A percentile compares a stretch with the other conserved stretches of the same genome.
Evolutionary conservation across 306 rosid species (phyloP).

Genomic region (Boehmeria nivea): DNA sequence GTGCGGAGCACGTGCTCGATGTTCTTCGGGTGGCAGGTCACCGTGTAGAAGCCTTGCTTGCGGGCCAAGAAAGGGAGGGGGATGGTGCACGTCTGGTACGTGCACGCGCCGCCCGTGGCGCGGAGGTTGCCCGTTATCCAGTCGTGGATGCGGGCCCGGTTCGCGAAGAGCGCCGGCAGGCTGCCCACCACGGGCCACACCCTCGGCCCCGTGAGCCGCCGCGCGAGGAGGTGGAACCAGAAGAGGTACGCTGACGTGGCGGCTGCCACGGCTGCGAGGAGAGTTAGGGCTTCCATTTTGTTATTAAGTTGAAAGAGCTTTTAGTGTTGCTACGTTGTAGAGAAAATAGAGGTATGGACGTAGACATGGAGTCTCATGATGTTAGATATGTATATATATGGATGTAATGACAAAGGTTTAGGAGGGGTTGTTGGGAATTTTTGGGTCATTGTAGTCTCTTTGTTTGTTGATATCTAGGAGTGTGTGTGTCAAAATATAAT

Average conservation of each 20-base stretch:
- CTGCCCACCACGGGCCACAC: constrained; percentile 73
- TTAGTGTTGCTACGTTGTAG: too few relatives aligned
- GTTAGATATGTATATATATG: constrained; percentile 12
- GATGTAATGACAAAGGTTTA: constrained; percentile 27
- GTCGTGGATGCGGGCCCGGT: constrained; percentile 64
- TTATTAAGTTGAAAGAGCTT: too few relatives aligned
- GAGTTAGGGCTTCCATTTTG: constrained; percentile 38
- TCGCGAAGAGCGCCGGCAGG: constrained; percentile 52
- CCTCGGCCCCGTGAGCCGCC: constrained; percentile 64
- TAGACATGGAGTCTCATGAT: not conserved
- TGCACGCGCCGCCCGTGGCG: constrained; percentile 38
- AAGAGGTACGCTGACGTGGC: constrained; percentile 35
- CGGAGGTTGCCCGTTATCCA: constrained; percentile 72
- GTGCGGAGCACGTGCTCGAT: constrained; percentile 74
- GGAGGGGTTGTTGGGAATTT: constrained; percentile 60
- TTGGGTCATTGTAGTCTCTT: constrained; percentile 16
- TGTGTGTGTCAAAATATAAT: not conserved
- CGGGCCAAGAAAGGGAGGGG: constrained; percentile 66
- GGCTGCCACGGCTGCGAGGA: constrained; percentile 34
- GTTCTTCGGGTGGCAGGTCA: constrained; percentile 74
- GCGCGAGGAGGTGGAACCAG: constrained; percentile 54
- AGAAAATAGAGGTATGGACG: too few relatives aligned
- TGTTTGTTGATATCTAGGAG: constrained; percentile 27
- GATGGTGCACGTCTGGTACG: constrained; percentile 80
- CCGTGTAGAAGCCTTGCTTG: constrained; percentile 60